phyloP scores from a whole-genome alignment of 257 asterid species.

The Cruciata laevipes region DNA sequence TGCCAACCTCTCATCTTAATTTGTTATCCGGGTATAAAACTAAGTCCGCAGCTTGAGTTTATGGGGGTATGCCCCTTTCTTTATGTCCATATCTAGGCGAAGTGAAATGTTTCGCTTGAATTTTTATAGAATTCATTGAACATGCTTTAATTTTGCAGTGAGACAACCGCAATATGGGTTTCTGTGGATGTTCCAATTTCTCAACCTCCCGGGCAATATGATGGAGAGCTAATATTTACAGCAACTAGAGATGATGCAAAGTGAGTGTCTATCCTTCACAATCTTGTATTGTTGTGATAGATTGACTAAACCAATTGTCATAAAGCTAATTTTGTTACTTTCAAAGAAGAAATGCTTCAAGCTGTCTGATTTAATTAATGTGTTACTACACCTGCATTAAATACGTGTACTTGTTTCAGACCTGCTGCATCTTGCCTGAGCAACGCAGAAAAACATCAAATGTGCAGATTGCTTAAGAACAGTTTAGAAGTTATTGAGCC shows the following conservation, averaged over 20 bases:
- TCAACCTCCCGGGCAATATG: constrained; percentile 94
- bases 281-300: constrained; percentile 18
- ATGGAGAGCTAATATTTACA: constrained; percentile 77
- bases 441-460: constrained; percentile 62
- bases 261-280: constrained; percentile 57
- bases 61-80: background rate
- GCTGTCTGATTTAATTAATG: constrained; percentile 5
- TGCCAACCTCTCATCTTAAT: constrained; percentile 57
- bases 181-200: constrained; percentile 75
- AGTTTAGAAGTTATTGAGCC: constrained; percentile 82
- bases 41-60: background rate
- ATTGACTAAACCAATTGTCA: constrained; percentile 8
- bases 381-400: constrained; percentile 10
- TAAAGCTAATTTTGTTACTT: constrained; percentile 4
- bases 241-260: constrained; percentile 72
- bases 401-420: constrained; percentile 41
- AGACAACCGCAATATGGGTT: constrained; percentile 73
- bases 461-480: constrained; percentile 56
- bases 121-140: background rate
- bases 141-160: constrained; percentile 46
- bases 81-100: background rate
- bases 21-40: constrained; percentile 75
- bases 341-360: constrained; percentile 6
- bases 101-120: background rate
- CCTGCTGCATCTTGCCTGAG: constrained; percentile 42